Conservation (phyloP, 2,329 filamentous ascomycete genomes). For the Hymenoscyphus linearis region DNA sequence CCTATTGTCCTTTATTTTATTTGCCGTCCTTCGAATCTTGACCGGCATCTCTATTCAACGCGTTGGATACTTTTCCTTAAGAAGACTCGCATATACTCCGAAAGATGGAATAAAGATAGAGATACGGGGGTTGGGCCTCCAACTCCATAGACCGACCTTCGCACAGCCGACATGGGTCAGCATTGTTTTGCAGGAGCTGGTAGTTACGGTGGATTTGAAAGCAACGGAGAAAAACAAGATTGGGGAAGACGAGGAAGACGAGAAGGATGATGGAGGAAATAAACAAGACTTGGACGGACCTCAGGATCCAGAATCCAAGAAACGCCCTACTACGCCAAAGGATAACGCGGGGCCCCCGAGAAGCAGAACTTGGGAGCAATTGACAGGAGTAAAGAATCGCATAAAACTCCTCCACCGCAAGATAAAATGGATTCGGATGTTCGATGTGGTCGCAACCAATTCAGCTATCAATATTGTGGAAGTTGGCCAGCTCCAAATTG, state of each 20-base stretch:
- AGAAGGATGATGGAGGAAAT: constrained; percentile 25
- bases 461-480: constrained; percentile 71
- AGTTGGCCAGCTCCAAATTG: constrained; percentile 79
- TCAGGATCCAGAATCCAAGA: constrained; percentile 17
- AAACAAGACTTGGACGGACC: constrained; percentile 17
- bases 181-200: constrained; percentile 79
- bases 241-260: constrained; percentile 20
- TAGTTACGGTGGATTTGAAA: constrained; percentile 73
- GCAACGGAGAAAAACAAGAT: constrained; percentile 48
- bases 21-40: constrained; percentile 85
- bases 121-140: constrained; percentile 80
- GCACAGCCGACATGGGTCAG: constrained; percentile 96
- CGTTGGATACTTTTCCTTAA: constrained; percentile 85
- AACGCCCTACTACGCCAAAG: constrained; percentile 17
- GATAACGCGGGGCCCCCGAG: constrained; percentile 37
- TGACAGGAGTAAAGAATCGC: constrained; percentile 75
- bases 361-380: constrained; percentile 73
- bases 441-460: constrained; percentile 82
- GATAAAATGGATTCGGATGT: constrained; percentile 81
- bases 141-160: constrained; percentile 89
- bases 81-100: constrained; percentile 84
- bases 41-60: constrained; percentile 95
- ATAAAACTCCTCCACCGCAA: constrained; percentile 83
- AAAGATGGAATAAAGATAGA: constrained; percentile 86
- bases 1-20: constrained; percentile 85